These are phyloP conservation scores for Ensete ventricosum DNA, from an alignment of 176 grass and related monocot genomes.

Conservation along the genomic window DNA sequence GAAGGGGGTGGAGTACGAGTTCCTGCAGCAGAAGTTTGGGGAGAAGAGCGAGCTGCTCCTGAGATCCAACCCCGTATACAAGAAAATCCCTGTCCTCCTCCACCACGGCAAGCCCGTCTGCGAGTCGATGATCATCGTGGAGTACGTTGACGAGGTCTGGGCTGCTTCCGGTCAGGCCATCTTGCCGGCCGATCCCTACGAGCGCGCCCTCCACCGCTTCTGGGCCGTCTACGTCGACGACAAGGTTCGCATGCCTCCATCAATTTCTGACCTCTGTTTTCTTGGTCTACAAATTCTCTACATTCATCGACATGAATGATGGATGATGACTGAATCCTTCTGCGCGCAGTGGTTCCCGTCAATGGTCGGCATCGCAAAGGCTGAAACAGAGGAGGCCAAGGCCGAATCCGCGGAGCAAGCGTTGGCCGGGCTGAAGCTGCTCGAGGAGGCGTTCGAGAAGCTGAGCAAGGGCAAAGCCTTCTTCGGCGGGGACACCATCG, in stretches of 20 bases:
- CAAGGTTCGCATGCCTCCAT: background rate
- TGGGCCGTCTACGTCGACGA: background rate
- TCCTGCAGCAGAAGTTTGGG: background rate
- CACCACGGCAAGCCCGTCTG: conserved; percentile 18
- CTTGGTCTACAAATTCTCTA: too few relatives aligned
- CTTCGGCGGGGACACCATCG: conserved; percentile 43
- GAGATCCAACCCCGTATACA: conserved; percentile 2
- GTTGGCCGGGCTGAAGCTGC: conserved; percentile 8
- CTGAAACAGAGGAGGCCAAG: conserved; percentile 22
- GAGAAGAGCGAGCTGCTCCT: conserved; percentile 12
- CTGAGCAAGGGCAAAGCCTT: conserved; percentile 29
- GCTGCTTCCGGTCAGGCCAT: background rate
- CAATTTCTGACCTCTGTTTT: too few relatives aligned
- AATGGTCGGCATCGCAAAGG: background rate
- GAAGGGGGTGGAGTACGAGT: background rate
- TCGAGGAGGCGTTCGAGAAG: conserved; percentile 45
- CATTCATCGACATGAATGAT: too few relatives aligned
- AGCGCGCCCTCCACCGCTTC: conserved; percentile 20
- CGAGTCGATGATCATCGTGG: conserved; percentile 36
- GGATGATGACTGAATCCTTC: too few relatives aligned
- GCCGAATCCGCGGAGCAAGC: conserved; percentile 20
- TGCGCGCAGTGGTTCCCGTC: background rate
- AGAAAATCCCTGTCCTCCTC: conserved; percentile 1
- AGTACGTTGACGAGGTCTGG: conserved; percentile 58
- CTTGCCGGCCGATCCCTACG: conserved; percentile 24